These are phyloP conservation scores for Acacia crassicarpa DNA, from an alignment of 306 rosid genomes.

Conservation along the genomic window DNA sequence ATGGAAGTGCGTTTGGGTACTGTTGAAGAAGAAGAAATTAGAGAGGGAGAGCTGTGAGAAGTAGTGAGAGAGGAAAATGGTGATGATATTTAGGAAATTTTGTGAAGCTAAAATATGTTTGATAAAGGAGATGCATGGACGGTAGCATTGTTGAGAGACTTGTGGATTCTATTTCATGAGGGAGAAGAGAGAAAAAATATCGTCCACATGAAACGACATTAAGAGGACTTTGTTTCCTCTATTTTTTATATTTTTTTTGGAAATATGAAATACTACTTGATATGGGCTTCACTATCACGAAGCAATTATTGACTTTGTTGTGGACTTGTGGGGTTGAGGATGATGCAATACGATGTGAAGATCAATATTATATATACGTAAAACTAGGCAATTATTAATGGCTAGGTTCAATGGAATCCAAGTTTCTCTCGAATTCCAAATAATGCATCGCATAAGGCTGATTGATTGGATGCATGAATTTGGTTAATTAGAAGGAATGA, in stretches of 20 bases:
- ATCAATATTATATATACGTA: neutral
- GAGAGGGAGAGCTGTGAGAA: neutral
- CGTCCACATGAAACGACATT: constrained; percentile 40
- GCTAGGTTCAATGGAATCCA: neutral
- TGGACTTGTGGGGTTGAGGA: neutral
- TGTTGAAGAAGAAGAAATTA: neutral
- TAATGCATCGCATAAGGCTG: neutral
- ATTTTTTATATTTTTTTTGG: too few relatives aligned
- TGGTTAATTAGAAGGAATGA: neutral
- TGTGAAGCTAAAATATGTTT: constrained; percentile 7
- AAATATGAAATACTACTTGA: neutral
- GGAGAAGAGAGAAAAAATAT: constrained; percentile 38
- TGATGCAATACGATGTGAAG: neutral
- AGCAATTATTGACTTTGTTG: neutral
- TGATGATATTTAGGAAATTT: neutral
- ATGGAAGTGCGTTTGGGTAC: neutral
- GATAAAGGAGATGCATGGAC: constrained; percentile 8
- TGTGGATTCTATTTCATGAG: constrained; percentile 37
- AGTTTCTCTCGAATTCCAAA: neutral
- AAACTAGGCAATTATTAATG: neutral
- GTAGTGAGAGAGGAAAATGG: neutral
- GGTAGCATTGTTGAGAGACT: neutral
- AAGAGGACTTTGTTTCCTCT: neutral
- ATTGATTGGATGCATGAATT: neutral
- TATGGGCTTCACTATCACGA: neutral